Percentiles rank a stretch among this genome's conserved stretches.
phyloP scores from a whole-genome alignment of 805 yeast genomes.

The Pichia paraexigua region DNA sequence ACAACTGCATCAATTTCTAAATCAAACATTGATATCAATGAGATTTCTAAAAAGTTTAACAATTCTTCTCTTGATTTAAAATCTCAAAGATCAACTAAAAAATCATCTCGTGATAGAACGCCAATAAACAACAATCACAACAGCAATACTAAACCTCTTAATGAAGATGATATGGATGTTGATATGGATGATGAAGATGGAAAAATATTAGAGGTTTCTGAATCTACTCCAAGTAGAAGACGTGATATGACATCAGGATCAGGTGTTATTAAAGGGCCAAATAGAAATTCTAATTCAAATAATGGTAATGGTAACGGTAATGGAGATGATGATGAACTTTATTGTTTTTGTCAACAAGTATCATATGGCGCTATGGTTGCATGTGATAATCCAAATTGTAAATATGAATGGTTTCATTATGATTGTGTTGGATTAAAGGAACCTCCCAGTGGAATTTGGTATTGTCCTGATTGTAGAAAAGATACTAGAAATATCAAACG shows the following conservation, averaged over 20 bases:
- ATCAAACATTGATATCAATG: neutral
- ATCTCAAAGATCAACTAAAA: slow-evolving; percentile 2
- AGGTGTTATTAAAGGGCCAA: slow-evolving; percentile 8
- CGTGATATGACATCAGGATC: slow-evolving; percentile 21
- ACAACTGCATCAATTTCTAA: neutral
- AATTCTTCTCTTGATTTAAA: slow-evolving; percentile 3
- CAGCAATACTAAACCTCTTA: neutral
- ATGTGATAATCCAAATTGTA: slow-evolving; percentile 53
- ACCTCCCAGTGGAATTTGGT: slow-evolving; percentile 96
- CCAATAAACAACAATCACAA: slow-evolving; percentile 5
- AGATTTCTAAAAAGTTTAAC: neutral
- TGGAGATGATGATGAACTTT: slow-evolving; percentile 60
- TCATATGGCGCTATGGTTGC: slow-evolving; percentile 70
- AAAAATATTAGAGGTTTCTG: slow-evolving; percentile 1
- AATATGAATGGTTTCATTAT: slow-evolving; percentile 59
- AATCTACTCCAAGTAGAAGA: slow-evolving; percentile 5
- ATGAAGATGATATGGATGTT: neutral
- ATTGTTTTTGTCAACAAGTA: slow-evolving; percentile 90
- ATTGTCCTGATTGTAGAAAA: slow-evolving; percentile 77
- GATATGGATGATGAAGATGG: neutral
- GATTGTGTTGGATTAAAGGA: slow-evolving; percentile 84
- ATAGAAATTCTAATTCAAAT: slow-evolving; percentile 2
- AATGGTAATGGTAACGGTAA: slow-evolving; percentile 12
- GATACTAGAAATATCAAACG: slow-evolving; percentile 5
- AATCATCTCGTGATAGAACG: slow-evolving; percentile 7